phyloP scores from a whole-genome alignment of 225 moss, liverwort and hornwort species.

The Physcomitrium patens region DNA sequence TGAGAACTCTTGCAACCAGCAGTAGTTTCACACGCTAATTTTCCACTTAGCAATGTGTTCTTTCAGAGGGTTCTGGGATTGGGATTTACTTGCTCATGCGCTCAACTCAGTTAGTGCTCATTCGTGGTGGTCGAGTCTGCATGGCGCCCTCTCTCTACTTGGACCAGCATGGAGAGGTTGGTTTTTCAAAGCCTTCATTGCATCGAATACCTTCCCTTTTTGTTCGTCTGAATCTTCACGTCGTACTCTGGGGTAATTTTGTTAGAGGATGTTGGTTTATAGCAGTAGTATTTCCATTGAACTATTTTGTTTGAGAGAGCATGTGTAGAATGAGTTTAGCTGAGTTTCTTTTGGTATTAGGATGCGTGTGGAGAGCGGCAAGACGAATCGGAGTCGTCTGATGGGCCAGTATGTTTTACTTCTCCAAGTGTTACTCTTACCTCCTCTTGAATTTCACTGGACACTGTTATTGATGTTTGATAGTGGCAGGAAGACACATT shows the following conservation, averaged over 20 bases:
- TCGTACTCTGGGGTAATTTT: constrained; percentile 22
- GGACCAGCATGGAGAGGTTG: constrained; percentile 99
- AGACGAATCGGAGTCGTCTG: constrained; percentile 64
- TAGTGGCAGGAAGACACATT: constrained; percentile 87
- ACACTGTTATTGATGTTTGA: constrained; percentile 46
- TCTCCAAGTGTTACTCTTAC: constrained; percentile 46
- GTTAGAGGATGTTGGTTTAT: constrained; percentile 18
- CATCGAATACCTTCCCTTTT: background rate
- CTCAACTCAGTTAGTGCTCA: constrained; percentile 82
- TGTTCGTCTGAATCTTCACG: background rate
- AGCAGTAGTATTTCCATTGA: constrained; percentile 26
- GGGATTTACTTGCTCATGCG: constrained; percentile 80
- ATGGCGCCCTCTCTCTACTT: constrained; percentile 91
- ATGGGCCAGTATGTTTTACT: constrained; percentile 71
- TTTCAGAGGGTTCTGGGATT: constrained; percentile 82
- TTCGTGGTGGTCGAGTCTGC: constrained; percentile 81
- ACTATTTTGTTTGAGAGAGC: constrained; percentile 31
- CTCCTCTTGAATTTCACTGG: constrained; percentile 29
- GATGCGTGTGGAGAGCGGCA: constrained; percentile 69
- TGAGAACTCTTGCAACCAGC: no score
- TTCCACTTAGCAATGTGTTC: background rate
- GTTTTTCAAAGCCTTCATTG: constrained; percentile 35
- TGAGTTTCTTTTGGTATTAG: constrained; percentile 70
- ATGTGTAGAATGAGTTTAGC: constrained; percentile 63
- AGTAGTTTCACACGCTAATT: background rate